Percentiles rank a stretch among this genome's conserved stretches.
These are phyloP conservation scores for Fusarium caatingaense DNA, from an alignment of 2,329 filamentous ascomycete genomes.

Conservation along the genomic window DNA sequence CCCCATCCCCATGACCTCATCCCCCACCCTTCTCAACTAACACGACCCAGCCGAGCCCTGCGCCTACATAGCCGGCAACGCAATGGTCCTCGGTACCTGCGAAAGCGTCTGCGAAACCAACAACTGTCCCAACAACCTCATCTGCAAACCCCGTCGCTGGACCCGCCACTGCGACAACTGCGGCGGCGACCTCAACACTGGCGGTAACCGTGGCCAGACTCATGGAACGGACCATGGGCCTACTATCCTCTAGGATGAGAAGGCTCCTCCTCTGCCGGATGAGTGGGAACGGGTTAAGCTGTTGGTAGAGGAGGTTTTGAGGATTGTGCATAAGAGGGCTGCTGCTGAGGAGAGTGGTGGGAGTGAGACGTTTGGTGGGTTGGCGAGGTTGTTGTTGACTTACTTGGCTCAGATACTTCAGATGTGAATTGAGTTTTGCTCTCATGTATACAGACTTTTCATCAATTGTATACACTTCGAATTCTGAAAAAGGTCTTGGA, in stretches of 20 bases:
- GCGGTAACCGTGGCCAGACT: neutral
- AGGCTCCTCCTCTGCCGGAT: neutral
- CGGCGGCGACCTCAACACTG: neutral
- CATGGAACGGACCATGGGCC: neutral
- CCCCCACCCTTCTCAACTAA: neutral
- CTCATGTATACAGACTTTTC: neutral
- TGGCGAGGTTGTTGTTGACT: neutral
- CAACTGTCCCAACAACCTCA: neutral
- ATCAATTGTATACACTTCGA: neutral
- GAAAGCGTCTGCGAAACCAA: neutral
- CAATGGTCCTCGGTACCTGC: neutral
- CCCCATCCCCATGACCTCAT: no score
- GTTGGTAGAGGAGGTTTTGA: neutral
- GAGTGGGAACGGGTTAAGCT: neutral
- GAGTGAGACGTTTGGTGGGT: neutral
- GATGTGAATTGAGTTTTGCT: neutral
- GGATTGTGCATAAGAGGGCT: neutral
- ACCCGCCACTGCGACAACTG: neutral
- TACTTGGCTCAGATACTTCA: neutral
- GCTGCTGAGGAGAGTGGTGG: neutral
- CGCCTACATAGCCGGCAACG: neutral
- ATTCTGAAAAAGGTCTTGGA: neutral
- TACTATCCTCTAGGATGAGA: conserved; percentile 3
- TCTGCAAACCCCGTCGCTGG: neutral
- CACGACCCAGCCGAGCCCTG: neutral